These are phyloP conservation scores for Calonectria pauciramosa DNA, from an alignment of 2,329 filamentous ascomycete species.

Conservation along the genomic window DNA sequence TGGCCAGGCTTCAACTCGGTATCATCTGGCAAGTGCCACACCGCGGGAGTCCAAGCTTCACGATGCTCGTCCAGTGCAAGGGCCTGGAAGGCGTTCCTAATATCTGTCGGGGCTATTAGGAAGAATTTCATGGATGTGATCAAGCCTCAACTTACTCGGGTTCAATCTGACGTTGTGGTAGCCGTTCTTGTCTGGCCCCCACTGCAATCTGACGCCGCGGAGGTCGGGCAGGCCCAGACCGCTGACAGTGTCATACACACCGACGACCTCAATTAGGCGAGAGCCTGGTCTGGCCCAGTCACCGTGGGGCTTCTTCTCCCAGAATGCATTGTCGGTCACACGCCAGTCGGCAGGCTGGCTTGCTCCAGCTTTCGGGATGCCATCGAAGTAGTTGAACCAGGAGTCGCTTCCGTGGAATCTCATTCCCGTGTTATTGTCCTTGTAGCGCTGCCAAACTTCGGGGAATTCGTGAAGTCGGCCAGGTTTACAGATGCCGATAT, in stretches of 20 bases:
- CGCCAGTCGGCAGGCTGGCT: conserved; percentile 22
- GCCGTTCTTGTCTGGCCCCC: conserved; percentile 35
- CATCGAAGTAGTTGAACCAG: conserved; percentile 42
- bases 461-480: conserved; percentile 44
- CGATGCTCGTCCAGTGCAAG: conserved; percentile 67
- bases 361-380: conserved; percentile 29
- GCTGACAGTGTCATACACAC: conserved; percentile 44
- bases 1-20: conserved; percentile 18
- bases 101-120: conserved; percentile 39
- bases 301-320: conserved; percentile 38
- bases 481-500: conserved; percentile 46
- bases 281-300: conserved; percentile 40
- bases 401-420: conserved; percentile 36
- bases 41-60: conserved; percentile 44
- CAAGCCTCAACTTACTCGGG: conserved; percentile 35
- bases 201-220: conserved; percentile 37
- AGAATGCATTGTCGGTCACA: conserved; percentile 5
- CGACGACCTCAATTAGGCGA: conserved; percentile 38
- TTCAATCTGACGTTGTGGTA: conserved; percentile 44
- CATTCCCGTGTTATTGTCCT: conserved; percentile 34
- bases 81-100: conserved; percentile 69
- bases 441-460: conserved; percentile 42
- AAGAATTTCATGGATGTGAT: neutral
- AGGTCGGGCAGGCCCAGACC: conserved; percentile 44
- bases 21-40: conserved; percentile 46